Evolutionary conservation across 2,329 filamentous ascomycete species (phyloP), one percentile per base, ranked within the genome.

Genomic region (Camillea tinctor): DNA sequence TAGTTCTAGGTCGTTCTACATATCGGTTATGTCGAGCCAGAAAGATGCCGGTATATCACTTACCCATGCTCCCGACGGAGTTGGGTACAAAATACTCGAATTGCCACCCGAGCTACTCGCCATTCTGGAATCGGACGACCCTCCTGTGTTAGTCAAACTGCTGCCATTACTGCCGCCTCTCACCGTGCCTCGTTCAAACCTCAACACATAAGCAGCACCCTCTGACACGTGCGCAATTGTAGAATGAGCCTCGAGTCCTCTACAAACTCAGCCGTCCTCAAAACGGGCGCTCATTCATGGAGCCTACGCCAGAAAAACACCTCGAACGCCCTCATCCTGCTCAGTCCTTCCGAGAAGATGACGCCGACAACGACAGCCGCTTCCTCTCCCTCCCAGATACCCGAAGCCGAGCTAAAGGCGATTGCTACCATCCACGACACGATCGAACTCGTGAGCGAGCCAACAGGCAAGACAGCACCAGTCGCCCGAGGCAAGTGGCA

Each of bases 231-330:
- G n/a, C 36, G 36, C 36, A 15, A 44, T 53, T 52, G 4, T 61
- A 85, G 81, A 3, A 73, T 84, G 56, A 80, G 74, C 17, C 74
- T 84, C 52, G 78, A 81, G 64, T 79, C 80, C 13, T 82, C 82
- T 20, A 75, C 80, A 21, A 74, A 78, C n/a, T 77, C 78, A 13
- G 84, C 85, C 23, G 70, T 87, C 50, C 79, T 88, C 57, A 81
- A 76, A 66, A 79, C 80, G 1, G 79, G 79, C 3, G 72, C 76
- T 56, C 81, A 80, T 66, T 82, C 80, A 17, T 89, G 87, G 74
- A 79, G 79, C 5, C 78, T 89, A 52, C 84, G 83, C 26, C 86
- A 88, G 68, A 88, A 88, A 71, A 88, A 88, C 71, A 88, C 86
- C 0, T 89, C 86, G 52, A 89, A 89, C 69, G 82, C 83, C n/a